A percentile compares a stretch with the other conserved stretches of the same genome.
phyloP scores from a whole-genome alignment of 169 alveolate genomes.

The Plasmodium billcollinsi region DNA sequence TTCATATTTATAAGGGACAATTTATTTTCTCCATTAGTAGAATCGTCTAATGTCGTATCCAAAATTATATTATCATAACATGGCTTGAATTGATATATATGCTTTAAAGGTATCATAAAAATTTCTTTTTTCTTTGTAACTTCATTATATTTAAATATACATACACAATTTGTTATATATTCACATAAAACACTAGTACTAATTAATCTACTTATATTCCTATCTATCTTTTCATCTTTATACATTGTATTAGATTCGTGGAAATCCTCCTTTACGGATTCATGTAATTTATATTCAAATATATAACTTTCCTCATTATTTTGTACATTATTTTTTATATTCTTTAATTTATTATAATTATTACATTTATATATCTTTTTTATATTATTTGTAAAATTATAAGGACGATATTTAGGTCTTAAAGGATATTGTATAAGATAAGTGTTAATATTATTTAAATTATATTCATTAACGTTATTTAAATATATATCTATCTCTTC shows the following conservation, averaged over 20 bases:
- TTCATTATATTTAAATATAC: slow-evolving; percentile 74
- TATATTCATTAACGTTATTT: slow-evolving; percentile 62
- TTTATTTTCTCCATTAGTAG: neutral
- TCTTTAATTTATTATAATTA: slow-evolving; percentile 45
- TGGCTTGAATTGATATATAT: slow-evolving; percentile 75
- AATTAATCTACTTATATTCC: slow-evolving; percentile 62
- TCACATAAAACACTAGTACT: slow-evolving; percentile 77
- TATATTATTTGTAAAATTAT: slow-evolving; percentile 51
- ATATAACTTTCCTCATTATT: slow-evolving; percentile 62
- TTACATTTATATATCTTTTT: slow-evolving; percentile 56
- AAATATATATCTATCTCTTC: slow-evolving; percentile 75
- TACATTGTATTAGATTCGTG: slow-evolving; percentile 39
- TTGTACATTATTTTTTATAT: slow-evolving; percentile 44
- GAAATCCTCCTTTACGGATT: slow-evolving; percentile 32
- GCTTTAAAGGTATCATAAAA: slow-evolving; percentile 66
- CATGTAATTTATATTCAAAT: slow-evolving; percentile 73
- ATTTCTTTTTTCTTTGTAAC: slow-evolving; percentile 70
- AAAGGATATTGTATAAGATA: slow-evolving; percentile 72
- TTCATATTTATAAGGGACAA: no score
- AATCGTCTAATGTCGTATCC: neutral
- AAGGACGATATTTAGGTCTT: slow-evolving; percentile 76
- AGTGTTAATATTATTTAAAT: slow-evolving; percentile 58
- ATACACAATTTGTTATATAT: slow-evolving; percentile 63
- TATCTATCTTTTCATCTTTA: slow-evolving; percentile 32
- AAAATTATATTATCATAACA: slow-evolving; percentile 38